Base-by-base conservation (phyloP, 805 yeast genomes). In the Ogataea haglerorum region DNA sequence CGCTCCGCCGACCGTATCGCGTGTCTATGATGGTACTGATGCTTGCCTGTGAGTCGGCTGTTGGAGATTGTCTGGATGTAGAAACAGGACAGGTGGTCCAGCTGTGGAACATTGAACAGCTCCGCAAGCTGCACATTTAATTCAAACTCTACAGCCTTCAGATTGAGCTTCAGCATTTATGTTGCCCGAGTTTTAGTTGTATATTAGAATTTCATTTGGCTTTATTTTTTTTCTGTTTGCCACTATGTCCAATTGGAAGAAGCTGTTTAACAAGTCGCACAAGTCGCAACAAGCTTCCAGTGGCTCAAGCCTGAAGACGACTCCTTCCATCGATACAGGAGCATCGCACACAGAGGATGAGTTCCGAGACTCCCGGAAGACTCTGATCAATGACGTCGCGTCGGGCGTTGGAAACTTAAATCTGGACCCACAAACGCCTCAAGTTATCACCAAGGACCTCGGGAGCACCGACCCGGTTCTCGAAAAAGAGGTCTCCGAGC, bases 31-130 rank as follows among this genome's bases (percentile, higher is more conserved):
- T 42, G 42, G n/a, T 15, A 19, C 14, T 41, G 53, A n/a, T 47
- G 48, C 15, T 40, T 26, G 22, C 28, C 27, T 1, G 30, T 8
- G 12, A 38, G 47, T 17, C 45, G 50, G 32, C 27, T 42, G 31
- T 42, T 49, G 7, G 42, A 46, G 19, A 46, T 48, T 8, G 42
- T 38, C 21, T 47, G 50, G 30, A 80, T 78, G 14, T 88, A 75
- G 47, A 61, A 79, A 51, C 91, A 79, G 26, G 67, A 57, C 10
- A 53, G 40, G 0, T 95, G 95, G 3, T 79, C 67, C 1, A 82
- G 70, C 49, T 85, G 89, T 2, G 98, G 98, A 21, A 91, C 75
- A 54, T 90, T 90, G n/a, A 82, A 73, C 34, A 91, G 66, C 48
- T 86, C 95, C 40, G 76, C 73, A 34, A 89, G 72, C 13, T 72